phyloP scores from a whole-genome alignment of 805 yeast genomes.

The Wickerhamiella allomyrinae region DNA sequence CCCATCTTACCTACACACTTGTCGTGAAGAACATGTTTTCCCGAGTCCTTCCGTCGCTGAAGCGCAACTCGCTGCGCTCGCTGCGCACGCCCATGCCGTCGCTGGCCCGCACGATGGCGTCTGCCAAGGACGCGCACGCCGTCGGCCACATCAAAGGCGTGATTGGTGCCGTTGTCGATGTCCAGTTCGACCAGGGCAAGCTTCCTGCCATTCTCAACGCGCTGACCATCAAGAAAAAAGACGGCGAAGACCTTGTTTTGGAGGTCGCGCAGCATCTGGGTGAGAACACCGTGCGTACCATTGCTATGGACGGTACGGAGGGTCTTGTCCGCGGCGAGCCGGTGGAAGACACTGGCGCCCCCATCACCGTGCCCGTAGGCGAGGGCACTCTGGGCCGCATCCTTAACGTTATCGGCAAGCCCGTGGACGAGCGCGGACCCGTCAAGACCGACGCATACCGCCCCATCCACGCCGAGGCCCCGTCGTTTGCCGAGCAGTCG shows the following conservation, averaged over 20 bases:
- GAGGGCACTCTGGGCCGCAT: conserved; percentile 98
- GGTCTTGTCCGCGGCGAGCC: conserved; percentile 96
- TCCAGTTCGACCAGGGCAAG: conserved; percentile 94
- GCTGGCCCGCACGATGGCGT: conserved; percentile 17
- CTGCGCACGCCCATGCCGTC: conserved; percentile 15
- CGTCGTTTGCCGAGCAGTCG: conserved; percentile 90
- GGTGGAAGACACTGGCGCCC: conserved; percentile 92
- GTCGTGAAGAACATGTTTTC: conserved; percentile 15
- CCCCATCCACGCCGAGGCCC: conserved; percentile 99
- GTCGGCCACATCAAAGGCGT: conserved; percentile 19
- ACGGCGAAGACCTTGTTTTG: conserved; percentile 68
- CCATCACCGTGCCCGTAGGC: conserved; percentile 98
- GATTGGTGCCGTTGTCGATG: conserved; percentile 35
- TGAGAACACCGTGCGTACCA: conserved; percentile 99
- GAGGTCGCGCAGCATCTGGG: conserved; percentile 99
- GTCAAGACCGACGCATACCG: conserved; percentile 80
- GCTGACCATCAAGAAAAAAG: conserved; percentile 66
- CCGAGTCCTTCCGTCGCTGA: conserved; percentile 21
- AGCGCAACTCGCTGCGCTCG: conserved; percentile 20
- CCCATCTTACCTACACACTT: conserved; percentile 4
- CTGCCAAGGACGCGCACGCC: conserved; percentile 7
- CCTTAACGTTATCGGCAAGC: conserved; percentile 95
- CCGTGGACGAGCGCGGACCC: conserved; percentile 99
- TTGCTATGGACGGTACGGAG: conserved; percentile 99
- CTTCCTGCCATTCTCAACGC: conserved; percentile 97